Percentiles rank a stretch among this genome's conserved stretches.
Evolutionary conservation across 495 filamentous ascomycete genomes (phyloP).

Genomic region (Penicillium canescens): DNA sequence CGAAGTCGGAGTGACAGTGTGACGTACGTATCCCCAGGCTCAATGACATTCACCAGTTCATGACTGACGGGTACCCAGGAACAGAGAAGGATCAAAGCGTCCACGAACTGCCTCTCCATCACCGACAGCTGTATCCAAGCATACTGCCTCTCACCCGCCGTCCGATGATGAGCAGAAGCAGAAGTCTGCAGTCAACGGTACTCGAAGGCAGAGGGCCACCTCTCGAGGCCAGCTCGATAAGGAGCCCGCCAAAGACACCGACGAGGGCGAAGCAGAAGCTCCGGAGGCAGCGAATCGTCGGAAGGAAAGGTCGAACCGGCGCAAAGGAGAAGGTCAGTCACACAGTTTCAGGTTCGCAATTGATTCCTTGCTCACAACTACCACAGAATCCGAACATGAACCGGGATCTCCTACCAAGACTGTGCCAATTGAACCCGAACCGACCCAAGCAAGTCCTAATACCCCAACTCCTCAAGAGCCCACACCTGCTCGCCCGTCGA

Average conservation of each 20-base stretch:
- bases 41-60: constrained; percentile 1
- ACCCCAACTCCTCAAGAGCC: constrained; percentile 52
- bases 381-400: constrained; percentile 39
- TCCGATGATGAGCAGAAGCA: constrained; percentile 69
- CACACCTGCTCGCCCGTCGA: constrained; percentile 43
- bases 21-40: constrained; percentile 62
- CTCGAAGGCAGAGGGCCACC: constrained; percentile 65
- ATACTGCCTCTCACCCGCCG: constrained; percentile 52
- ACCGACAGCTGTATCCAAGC: constrained; percentile 55
- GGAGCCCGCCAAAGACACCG: constrained; percentile 61
- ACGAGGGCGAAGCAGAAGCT: constrained; percentile 64
- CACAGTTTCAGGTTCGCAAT: not conserved
- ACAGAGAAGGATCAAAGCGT: constrained; percentile 59
- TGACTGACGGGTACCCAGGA: constrained; percentile 38
- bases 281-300: constrained; percentile 71
- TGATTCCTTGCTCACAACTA: constrained; percentile 5
- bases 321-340: constrained; percentile 72
- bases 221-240: constrained; percentile 71
- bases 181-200: constrained; percentile 47
- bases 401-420: constrained; percentile 41
- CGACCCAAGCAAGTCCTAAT: constrained; percentile 52
- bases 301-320: constrained; percentile 71
- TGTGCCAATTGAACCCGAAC: constrained; percentile 37
- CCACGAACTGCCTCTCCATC: constrained; percentile 77
- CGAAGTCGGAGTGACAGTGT: constrained; percentile 89